Evolutionary conservation across 2,329 filamentous ascomycete genomes (phyloP).

Genomic region (Epichloe gansuensis): DNA sequence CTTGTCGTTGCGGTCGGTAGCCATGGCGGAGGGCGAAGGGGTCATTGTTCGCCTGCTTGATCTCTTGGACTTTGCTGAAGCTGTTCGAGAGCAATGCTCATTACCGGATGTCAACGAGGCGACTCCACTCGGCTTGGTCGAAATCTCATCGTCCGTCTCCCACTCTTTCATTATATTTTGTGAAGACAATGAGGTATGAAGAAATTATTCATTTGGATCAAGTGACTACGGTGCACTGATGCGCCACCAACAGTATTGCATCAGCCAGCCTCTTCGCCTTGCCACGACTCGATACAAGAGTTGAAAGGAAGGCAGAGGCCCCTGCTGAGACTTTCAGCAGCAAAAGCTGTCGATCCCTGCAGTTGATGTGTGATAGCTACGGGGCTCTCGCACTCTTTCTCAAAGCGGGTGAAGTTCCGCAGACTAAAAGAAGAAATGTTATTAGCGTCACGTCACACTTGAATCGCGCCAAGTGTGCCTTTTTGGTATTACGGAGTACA

Average conservation of each 20-base stretch:
- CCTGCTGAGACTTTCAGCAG: background rate
- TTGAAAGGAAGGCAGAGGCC: conserved; percentile 7
- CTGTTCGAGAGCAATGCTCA: conserved; percentile 56
- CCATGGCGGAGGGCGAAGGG: conserved; percentile 47
- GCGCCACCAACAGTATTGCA: background rate
- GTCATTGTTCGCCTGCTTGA: conserved; percentile 54
- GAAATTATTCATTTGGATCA: background rate
- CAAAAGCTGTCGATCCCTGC: conserved; percentile 10
- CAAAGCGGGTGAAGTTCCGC: background rate
- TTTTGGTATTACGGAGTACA: background rate
- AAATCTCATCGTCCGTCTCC: conserved; percentile 52
- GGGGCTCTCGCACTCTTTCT: conserved; percentile 2
- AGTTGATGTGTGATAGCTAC: conserved; percentile 6
- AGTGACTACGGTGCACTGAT: background rate
- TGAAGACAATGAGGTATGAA: background rate
- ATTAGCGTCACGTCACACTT: background rate
- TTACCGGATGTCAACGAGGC: conserved; percentile 54
- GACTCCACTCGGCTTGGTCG: conserved; percentile 36
- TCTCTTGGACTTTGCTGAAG: conserved; percentile 49
- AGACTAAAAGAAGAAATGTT: background rate
- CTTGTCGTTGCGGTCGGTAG: conserved; percentile 30
- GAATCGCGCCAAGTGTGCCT: too few relatives aligned
- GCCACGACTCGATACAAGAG: background rate
- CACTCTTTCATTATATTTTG: conserved; percentile 36
- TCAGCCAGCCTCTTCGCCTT: background rate